These are phyloP conservation scores for Nidularia sp. DNA, from an alignment of 768 basidiomycete species.

Conservation along the genomic window DNA sequence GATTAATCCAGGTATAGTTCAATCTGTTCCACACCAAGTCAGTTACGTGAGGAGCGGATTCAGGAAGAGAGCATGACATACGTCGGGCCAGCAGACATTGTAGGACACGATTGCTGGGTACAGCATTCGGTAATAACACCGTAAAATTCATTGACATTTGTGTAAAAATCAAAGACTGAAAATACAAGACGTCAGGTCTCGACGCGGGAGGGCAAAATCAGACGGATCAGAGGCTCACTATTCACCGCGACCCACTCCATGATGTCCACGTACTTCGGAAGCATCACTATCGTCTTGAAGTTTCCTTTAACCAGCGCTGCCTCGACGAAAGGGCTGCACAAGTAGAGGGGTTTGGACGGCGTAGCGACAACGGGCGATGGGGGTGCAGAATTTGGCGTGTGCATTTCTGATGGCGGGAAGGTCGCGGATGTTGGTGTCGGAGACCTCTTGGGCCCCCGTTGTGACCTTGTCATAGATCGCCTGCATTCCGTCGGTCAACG, in stretches of 20 bases:
- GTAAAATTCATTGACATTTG: slow-evolving; percentile 95
- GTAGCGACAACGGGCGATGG: slow-evolving; percentile 29
- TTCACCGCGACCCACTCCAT: slow-evolving; percentile 91
- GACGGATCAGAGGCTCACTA: slow-evolving; percentile 44
- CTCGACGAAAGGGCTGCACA: slow-evolving; percentile 95
- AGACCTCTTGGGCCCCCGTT: slow-evolving; percentile 67
- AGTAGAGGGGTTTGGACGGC: slow-evolving; percentile 67
- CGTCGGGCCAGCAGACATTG: slow-evolving; percentile 91
- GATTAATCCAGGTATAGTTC: slow-evolving; percentile 98
- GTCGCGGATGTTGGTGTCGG: slow-evolving; percentile 72
- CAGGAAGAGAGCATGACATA: slow-evolving; percentile 33
- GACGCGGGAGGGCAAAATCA: neutral
- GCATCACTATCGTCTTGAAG: slow-evolving; percentile 95
- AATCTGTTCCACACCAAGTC: slow-evolving; percentile 43
- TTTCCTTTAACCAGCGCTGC: slow-evolving; percentile 95
- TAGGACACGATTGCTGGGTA: slow-evolving; percentile 82
- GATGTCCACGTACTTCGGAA: slow-evolving; percentile 96
- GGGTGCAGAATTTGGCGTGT: slow-evolving; percentile 26
- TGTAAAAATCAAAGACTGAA: slow-evolving; percentile 96
- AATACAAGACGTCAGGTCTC: too few species aligned
- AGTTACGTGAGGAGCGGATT: neutral
- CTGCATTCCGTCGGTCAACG: slow-evolving; percentile 24
- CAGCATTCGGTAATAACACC: slow-evolving; percentile 94
- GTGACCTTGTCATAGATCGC: slow-evolving; percentile 68
- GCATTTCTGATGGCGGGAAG: slow-evolving; percentile 44